Base-by-base conservation (phyloP, 2,329 filamentous ascomycete species). In the Paecilomyces variotii region DNA sequence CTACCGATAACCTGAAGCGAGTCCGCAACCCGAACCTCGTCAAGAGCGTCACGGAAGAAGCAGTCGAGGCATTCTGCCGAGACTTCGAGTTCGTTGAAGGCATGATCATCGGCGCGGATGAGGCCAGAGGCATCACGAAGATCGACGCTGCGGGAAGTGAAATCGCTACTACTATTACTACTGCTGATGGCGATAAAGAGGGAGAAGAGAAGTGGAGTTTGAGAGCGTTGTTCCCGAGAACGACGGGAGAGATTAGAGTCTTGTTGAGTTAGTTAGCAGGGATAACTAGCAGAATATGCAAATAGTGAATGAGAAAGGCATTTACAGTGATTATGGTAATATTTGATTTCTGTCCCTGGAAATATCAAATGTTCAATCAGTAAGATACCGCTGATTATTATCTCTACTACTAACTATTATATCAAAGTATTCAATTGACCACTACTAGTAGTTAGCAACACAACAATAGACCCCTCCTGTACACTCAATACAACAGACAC, bases 41-140 rank as follows among this genome's bases (percentile, higher is more conserved):
- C 12, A 84, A 90, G 54, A 80, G 86, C 53, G 84, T 96, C 54
- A 94, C 90, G 0, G 90, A 95, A 66, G 84, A 89, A 63, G 93
- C 92, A 0, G 89, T 91, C 0, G 87, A 90, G 65, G 82, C 79
- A 56, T 99, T 99, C 75, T 96, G 91, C 64, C 81, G 83, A 32
- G 89, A 94, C 66, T 99, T 97, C 74, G 90, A 87, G 66, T 78
- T 81, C 61, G 77, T 89, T 7, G 87, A 90, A 71, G 79, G 77
- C 51, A 82, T 81, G 70, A 77, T 90, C 28, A 73, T 84, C 26
- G 79, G 79, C 35, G 80, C 82, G 3, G 86, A 88, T 71, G 82
- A 85, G 62, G 73, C 71, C 3, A 67, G 71, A 39, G 70, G 71
- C 53, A 45, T 45, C 35, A 59, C 52, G 19, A 72, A 71, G 57